Evolutionary conservation across 1,284 basidiomycete genomes (phyloP).

Genomic region (Tilletiaria anomala): DNA sequence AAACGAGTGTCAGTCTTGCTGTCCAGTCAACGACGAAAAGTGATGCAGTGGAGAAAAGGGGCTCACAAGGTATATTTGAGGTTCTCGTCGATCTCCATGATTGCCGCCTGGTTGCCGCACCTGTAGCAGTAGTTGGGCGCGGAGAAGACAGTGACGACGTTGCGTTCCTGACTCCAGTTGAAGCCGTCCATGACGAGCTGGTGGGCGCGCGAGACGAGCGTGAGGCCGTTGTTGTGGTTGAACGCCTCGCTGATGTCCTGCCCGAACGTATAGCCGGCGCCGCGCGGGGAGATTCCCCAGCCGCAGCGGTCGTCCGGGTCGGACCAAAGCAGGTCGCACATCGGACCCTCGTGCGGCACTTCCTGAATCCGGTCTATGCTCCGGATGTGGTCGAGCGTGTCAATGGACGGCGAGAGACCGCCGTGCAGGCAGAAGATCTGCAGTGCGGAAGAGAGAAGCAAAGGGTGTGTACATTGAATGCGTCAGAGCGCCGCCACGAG

Average conservation of each 20-base stretch:
- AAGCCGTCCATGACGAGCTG: slow-evolving; percentile 96
- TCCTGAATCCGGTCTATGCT: slow-evolving; percentile 97
- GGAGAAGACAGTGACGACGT: slow-evolving; percentile 43
- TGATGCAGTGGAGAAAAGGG: slow-evolving; percentile 2
- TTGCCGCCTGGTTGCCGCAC: slow-evolving; percentile 97
- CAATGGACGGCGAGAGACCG: slow-evolving; percentile 94
- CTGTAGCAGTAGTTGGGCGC: slow-evolving; percentile 65
- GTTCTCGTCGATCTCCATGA: slow-evolving; percentile 99
- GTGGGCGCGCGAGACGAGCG: slow-evolving; percentile 54
- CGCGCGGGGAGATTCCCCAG: slow-evolving; percentile 97
- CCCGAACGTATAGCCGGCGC: slow-evolving; percentile 97
- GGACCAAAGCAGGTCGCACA: slow-evolving; percentile 98
- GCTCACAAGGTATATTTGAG: slow-evolving; percentile 66
- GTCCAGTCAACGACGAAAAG: slow-evolving; percentile 1
- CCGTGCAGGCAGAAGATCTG: slow-evolving; percentile 99
- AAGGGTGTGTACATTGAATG: not conserved
- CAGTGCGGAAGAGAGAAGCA: too few species aligned
- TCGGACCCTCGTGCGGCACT: slow-evolving; percentile 95
- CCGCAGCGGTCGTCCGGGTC: slow-evolving; percentile 98
- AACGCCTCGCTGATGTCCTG: slow-evolving; percentile 97
- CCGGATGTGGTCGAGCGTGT: slow-evolving; percentile 96
- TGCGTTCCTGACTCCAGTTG: slow-evolving; percentile 97
- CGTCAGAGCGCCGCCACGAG: not conserved
- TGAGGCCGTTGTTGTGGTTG: slow-evolving; percentile 97
- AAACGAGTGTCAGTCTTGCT: not conserved